Evolutionary conservation across 2,329 filamentous ascomycete genomes (phyloP).

Genomic region (Tolypocladium ophioglossoides): DNA sequence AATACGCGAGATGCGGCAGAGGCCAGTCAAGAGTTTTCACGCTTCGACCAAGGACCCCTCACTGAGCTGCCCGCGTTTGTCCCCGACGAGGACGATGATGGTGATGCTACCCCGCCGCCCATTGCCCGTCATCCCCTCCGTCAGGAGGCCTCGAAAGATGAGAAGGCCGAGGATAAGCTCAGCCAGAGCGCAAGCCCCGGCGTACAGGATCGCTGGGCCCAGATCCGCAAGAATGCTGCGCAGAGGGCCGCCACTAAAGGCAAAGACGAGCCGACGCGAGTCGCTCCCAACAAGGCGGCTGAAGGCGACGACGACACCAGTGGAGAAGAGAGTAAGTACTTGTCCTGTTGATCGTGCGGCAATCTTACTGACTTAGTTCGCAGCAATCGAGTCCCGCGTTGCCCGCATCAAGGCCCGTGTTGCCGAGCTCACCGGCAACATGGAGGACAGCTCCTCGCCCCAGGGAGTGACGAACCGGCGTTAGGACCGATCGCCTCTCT

Average conservation of each 20-base stretch:
- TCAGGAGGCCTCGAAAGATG: constrained; percentile 13
- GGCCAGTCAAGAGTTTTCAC: constrained; percentile 49
- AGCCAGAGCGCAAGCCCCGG: constrained; percentile 21
- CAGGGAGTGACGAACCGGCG: constrained; percentile 12
- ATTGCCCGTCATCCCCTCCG: constrained; percentile 32
- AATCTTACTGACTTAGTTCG: constrained; percentile 11
- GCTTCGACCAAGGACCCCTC: constrained; percentile 84
- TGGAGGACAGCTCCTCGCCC: constrained; percentile 45
- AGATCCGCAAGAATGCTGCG: constrained; percentile 90
- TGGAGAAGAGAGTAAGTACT: constrained; percentile 78
- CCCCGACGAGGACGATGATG: constrained; percentile 45
- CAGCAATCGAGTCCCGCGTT: constrained; percentile 91
- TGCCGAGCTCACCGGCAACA: constrained; percentile 81
- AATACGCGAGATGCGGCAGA: constrained; percentile 48
- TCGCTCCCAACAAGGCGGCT: constrained; percentile 43
- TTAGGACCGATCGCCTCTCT: constrained; percentile 7
- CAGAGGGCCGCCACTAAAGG: constrained; percentile 59
- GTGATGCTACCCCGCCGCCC: constrained; percentile 40
- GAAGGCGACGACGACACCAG: constrained; percentile 81
- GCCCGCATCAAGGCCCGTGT: constrained; percentile 97
- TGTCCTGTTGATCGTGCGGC: background rate
- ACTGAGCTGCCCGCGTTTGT: constrained; percentile 77
- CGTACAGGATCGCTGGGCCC: constrained; percentile 76
- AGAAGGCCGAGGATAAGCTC: constrained; percentile 21
- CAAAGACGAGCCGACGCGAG: constrained; percentile 50